Evolutionary conservation across 345 rosid species (phyloP).

Genomic region (Eucalyptus pauciflora): DNA sequence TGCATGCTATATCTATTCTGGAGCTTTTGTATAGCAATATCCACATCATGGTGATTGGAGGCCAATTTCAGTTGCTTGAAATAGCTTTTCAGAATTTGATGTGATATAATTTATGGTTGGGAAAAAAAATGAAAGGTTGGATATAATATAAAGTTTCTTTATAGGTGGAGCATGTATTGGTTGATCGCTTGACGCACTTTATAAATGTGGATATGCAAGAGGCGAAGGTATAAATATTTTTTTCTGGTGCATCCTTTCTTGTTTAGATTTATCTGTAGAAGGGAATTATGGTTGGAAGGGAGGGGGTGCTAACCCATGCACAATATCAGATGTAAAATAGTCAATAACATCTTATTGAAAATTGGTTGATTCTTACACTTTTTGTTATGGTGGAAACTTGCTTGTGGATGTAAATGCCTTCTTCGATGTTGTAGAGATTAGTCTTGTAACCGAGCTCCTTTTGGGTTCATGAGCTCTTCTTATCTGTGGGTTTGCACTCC

Average conservation of each 20-base stretch:
- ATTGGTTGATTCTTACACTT: not conserved
- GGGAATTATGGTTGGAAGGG: not conserved
- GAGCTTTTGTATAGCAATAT: not conserved
- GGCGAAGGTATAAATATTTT: slow-evolving; percentile 35
- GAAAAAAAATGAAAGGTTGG: not conserved
- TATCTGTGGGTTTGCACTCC: not conserved
- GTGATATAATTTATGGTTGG: not conserved
- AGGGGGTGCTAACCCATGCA: not conserved
- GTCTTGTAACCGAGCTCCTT: not conserved
- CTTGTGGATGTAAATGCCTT: not conserved
- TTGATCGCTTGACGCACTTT: slow-evolving; percentile 55
- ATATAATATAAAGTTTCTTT: not conserved
- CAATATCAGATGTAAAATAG: not conserved
- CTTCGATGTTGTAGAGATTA: not conserved
- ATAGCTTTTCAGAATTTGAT: not conserved
- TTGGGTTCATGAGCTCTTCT: not conserved
- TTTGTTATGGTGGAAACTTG: not conserved
- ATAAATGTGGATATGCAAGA: slow-evolving; percentile 61
- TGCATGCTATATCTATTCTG: not conserved
- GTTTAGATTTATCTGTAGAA: not conserved
- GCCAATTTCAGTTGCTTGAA: not conserved
- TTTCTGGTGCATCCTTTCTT: not conserved
- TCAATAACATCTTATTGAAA: not conserved
- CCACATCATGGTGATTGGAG: not conserved
- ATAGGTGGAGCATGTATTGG: slow-evolving; percentile 72